These are phyloP conservation scores for Gossypium gossypioides DNA, from an alignment of 441 rosid genomes.

Conservation along the genomic window DNA sequence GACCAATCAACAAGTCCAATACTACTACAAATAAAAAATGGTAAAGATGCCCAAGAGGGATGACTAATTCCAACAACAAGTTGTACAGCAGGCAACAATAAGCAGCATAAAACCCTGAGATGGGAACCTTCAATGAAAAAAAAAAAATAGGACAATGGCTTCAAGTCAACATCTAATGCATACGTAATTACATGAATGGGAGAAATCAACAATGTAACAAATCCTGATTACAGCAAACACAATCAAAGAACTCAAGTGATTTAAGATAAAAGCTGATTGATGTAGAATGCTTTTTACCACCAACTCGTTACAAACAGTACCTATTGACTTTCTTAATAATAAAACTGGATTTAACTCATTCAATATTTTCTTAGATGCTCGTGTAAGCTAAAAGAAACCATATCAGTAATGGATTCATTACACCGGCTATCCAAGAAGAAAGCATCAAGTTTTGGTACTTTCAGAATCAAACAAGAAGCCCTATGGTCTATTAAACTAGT, in stretches of 20 bases:
- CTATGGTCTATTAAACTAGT: not conserved
- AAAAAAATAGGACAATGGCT: conserved; percentile 12
- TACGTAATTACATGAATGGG: not conserved
- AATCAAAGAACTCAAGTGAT: not conserved
- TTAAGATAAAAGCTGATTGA: not conserved
- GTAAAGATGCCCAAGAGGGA: conserved; percentile 52
- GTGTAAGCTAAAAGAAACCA: not conserved
- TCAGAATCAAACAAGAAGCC: not conserved
- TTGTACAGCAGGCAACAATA: conserved; percentile 40
- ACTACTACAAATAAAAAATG: conserved; percentile 46
- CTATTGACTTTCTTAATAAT: not conserved
- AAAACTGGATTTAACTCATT: not conserved
- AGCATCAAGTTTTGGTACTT: not conserved
- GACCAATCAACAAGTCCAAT: conserved; percentile 50
- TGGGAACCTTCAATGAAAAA: conserved; percentile 34
- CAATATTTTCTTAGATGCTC: not conserved
- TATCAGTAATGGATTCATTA: not conserved
- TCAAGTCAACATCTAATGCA: conserved; percentile 16
- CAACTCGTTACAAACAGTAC: not conserved
- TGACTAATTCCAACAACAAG: conserved; percentile 40
- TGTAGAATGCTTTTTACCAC: not conserved
- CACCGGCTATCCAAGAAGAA: not conserved
- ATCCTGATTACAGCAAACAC: not conserved
- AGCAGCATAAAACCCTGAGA: conserved; percentile 39
- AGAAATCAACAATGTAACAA: not conserved